Evolutionary conservation across 495 filamentous ascomycete genomes (phyloP), one percentile per base, ranked within the genome.

Genomic region (Aspergillus ostianus): DNA sequence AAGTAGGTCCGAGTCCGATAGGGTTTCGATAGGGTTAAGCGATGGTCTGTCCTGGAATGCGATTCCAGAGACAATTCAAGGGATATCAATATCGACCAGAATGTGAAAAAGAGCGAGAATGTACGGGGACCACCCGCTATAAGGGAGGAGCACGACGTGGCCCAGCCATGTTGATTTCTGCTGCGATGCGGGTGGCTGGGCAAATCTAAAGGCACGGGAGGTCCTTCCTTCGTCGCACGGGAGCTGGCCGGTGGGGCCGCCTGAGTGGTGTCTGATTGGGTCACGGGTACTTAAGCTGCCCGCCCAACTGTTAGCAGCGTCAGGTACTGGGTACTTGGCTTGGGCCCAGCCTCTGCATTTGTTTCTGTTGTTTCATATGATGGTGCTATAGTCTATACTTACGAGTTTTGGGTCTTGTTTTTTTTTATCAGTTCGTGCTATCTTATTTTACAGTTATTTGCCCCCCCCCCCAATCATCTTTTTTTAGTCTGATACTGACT

Each of bases 111-210:
- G 36, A 41, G 30, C 7, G 36, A 41, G 51, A 53, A 58, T 23
- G 52, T 23, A 51, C n/a, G 45, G 49, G 32, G 58, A 15, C 19
- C 49, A 21, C 45, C 48, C 47, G 19, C 29, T 29, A 41, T 56
- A 57, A 54, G 46, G 4, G 50, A 32, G 27, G 13, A 46, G 50
- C 50, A 26, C 48, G 51, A 51, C 48, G 53, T 51, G 36, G 46
- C 60, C 66, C 66, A 68, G 66, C 66, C 66, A 68, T 68, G 62
- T 63, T 54, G 50, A 60, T 65, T 68, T 65, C 32, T 36, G 20
- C 29, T n/a, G 17, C 12, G 6, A 58, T 57, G 56, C 30, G 15
- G 61, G 61, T 65, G 62, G 62, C 62, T 60, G 66, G 65, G 57
- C 58, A n/a, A 41, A 32, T 47, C 18, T 18, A 41, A 10, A 32